Conservation (phyloP, 768 basidiomycete species). For the Phanerochaete sordida region DNA sequence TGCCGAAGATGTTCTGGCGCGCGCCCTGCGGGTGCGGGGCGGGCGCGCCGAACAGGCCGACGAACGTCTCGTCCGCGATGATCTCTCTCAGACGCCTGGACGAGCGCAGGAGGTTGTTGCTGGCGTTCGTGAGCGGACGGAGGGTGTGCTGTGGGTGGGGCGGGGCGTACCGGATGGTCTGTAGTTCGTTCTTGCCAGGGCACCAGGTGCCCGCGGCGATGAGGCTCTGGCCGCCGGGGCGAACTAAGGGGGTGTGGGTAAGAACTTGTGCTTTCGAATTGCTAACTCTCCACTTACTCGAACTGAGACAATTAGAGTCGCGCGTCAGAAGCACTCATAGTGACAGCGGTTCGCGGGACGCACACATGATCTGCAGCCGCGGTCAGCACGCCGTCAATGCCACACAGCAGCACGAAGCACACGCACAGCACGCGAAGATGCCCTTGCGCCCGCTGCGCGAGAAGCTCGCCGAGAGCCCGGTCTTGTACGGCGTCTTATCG, state of each 20-base stretch:
- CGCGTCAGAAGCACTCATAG: not conserved
- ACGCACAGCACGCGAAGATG: conserved; percentile 74
- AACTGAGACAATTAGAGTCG: not conserved
- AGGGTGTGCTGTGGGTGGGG: not conserved
- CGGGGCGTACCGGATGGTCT: conserved; percentile 52
- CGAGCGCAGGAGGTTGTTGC: conserved; percentile 61
- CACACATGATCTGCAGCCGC: conserved; percentile 57
- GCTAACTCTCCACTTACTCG: not conserved
- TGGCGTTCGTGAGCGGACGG: conserved; percentile 17
- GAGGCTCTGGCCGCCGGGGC: conserved; percentile 55
- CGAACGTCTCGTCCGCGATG: conserved; percentile 70
- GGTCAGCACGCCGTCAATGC: not conserved
- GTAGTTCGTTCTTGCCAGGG: conserved; percentile 75
- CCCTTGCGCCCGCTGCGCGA: conserved; percentile 90
- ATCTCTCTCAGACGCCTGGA: conserved; percentile 59
- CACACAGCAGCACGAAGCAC: not conserved
- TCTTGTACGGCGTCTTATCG: conserved; percentile 96
- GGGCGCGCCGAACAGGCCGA: conserved; percentile 71
- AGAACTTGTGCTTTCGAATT: not conserved
- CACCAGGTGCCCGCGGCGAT: conserved; percentile 83
- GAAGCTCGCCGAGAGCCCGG: conserved; percentile 73
- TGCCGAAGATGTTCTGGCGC: conserved; percentile 78
- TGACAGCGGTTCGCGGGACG: conserved; percentile 24
- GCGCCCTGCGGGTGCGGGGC: conserved; percentile 56
- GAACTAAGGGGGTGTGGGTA: conserved; percentile 40